These are phyloP conservation scores for Pestalotiopsis sp. DNA, from an alignment of 2,329 filamentous ascomycete species.

Conservation along the genomic window DNA sequence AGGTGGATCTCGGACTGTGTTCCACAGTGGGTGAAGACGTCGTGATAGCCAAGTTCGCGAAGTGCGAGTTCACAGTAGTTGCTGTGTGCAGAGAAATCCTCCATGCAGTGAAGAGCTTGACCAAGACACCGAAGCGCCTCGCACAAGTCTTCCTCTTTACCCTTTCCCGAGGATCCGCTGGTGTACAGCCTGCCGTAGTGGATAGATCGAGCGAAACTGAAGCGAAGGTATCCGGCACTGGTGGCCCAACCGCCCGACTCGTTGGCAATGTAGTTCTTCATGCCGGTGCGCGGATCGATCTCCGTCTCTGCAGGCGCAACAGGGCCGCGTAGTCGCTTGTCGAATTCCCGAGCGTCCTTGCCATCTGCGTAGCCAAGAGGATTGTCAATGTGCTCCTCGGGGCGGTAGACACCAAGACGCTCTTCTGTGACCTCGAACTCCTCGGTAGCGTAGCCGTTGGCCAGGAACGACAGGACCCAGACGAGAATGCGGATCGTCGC, in stretches of 20 bases:
- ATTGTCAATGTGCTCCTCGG: conserved; percentile 76
- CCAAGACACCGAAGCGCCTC: conserved; percentile 78
- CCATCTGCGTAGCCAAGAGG: conserved; percentile 87
- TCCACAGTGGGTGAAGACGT: conserved; percentile 78
- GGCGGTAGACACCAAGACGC: conserved; percentile 77
- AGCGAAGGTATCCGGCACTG: conserved; percentile 81
- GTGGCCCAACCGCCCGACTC: conserved; percentile 88
- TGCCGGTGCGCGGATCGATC: conserved; percentile 78
- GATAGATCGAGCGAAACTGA: conserved; percentile 73
- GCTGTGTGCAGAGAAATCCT: conserved; percentile 80
- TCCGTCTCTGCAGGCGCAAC: conserved; percentile 72
- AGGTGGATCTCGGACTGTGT: conserved; percentile 65
- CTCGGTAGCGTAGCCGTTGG: conserved; percentile 82
- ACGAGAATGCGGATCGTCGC: conserved; percentile 79
- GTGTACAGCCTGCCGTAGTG: conserved; percentile 79
- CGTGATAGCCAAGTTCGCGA: conserved; percentile 68
- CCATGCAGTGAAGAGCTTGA: conserved; percentile 76
- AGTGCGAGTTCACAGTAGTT: conserved; percentile 82
- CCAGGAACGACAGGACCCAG: conserved; percentile 81
- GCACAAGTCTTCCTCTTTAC: conserved; percentile 76
- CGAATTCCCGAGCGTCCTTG: conserved; percentile 79
- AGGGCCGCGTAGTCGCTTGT: conserved; percentile 79
- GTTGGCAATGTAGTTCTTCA: conserved; percentile 99
- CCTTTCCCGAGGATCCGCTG: conserved; percentile 61
- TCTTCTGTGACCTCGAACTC: conserved; percentile 86